These are phyloP conservation scores for Pyrenophora teres DNA, from an alignment of 2,329 filamentous ascomycete genomes.

Conservation along the genomic window DNA sequence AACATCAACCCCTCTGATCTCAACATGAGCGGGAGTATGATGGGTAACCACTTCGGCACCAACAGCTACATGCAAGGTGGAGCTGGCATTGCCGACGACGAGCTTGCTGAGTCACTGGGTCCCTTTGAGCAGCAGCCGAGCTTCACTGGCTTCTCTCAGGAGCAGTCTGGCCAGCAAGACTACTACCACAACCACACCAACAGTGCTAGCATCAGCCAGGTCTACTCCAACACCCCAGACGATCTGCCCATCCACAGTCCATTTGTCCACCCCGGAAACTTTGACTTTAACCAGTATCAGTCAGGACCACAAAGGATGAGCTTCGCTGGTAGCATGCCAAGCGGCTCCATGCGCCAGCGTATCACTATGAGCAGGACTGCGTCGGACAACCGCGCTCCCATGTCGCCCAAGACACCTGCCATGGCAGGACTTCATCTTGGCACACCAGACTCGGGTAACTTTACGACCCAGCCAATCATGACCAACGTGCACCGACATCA, in stretches of 20 bases:
- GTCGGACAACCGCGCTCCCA: slow-evolving; percentile 75
- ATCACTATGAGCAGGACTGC: slow-evolving; percentile 61
- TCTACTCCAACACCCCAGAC: slow-evolving; percentile 90
- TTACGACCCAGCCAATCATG: slow-evolving; percentile 78
- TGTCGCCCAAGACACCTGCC: slow-evolving; percentile 84
- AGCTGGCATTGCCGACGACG: slow-evolving; percentile 83
- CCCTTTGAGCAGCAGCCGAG: slow-evolving; percentile 55
- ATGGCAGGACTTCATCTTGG: slow-evolving; percentile 74
- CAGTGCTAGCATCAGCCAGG: slow-evolving; percentile 69
- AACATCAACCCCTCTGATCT: slow-evolving; percentile 84
- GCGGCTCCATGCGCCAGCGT: slow-evolving; percentile 42
- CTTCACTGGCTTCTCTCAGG: slow-evolving; percentile 59
- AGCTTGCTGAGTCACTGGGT: slow-evolving; percentile 73
- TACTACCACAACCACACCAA: slow-evolving; percentile 47
- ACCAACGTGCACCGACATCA: slow-evolving; percentile 70
- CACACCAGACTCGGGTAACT: slow-evolving; percentile 72
- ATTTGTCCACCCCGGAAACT: slow-evolving; percentile 70
- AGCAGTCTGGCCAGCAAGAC: slow-evolving; percentile 63
- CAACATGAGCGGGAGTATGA: slow-evolving; percentile 67
- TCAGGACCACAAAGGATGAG: slow-evolving; percentile 63
- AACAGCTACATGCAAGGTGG: slow-evolving; percentile 78
- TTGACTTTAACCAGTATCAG: slow-evolving; percentile 77
- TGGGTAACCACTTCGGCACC: slow-evolving; percentile 62
- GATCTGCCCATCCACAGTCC: slow-evolving; percentile 91
- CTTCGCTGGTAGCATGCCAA: slow-evolving; percentile 40